Conservation (phyloP, 345 rosid genomes). For the Eucalyptus erythrocorys region DNA sequence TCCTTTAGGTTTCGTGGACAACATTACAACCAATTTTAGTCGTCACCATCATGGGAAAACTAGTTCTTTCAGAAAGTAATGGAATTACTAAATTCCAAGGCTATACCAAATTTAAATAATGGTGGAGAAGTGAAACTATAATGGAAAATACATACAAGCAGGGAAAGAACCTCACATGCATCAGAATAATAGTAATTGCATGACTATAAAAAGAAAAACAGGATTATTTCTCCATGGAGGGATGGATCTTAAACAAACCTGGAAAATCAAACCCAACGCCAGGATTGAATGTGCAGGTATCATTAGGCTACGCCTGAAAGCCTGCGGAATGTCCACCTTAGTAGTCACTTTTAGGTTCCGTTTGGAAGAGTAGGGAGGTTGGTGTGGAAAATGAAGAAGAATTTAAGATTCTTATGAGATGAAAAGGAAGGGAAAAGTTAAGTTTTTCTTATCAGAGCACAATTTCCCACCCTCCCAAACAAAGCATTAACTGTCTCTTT, state of each 20-base stretch:
- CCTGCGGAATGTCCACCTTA: slow-evolving; percentile 24
- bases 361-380: background rate
- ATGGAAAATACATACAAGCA: background rate
- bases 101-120: background rate
- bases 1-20: background rate
- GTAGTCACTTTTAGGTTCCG: background rate
- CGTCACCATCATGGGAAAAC: background rate
- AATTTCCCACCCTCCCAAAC: background rate
- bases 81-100: background rate
- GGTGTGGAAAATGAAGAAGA: background rate
- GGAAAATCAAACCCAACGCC: slow-evolving; percentile 69
- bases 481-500: background rate
- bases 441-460: background rate
- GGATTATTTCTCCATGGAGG: background rate
- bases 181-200: background rate
- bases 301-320: slow-evolving; percentile 67
- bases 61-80: background rate
- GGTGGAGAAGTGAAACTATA: background rate
- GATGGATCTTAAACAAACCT: slow-evolving; percentile 27
- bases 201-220: background rate
- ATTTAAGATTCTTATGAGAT: background rate
- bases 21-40: background rate
- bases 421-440: background rate
- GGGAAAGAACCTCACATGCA: background rate
- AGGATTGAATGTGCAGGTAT: slow-evolving; percentile 62